Percentiles rank a stretch among this genome's conserved stretches.
Evolutionary conservation across 805 yeast species (phyloP).

Genomic region (Ogataea methanolica): DNA sequence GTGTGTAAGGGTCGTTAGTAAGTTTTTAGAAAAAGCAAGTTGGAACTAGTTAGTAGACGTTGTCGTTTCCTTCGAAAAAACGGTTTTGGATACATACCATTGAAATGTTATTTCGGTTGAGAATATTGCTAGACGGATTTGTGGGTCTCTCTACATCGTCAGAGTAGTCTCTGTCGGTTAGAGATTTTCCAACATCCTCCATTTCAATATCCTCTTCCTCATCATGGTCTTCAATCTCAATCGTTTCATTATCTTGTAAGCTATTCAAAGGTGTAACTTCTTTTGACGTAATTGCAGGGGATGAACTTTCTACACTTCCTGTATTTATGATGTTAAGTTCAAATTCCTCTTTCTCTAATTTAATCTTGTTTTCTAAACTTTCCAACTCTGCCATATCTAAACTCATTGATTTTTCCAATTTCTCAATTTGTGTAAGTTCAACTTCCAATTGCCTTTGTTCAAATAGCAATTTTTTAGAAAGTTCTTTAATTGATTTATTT

Average conservation of each 20-base stretch:
- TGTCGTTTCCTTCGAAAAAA: background rate
- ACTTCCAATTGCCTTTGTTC: slow-evolving; percentile 9
- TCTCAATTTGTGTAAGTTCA: slow-evolving; percentile 5
- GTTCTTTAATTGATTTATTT: slow-evolving; percentile 9
- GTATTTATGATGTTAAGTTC: slow-evolving; percentile 53
- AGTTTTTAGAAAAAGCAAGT: too few species aligned
- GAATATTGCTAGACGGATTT: background rate
- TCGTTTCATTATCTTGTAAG: background rate
- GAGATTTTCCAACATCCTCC: background rate
- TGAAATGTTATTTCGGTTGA: slow-evolving; percentile 1
- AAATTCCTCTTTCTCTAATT: slow-evolving; percentile 36
- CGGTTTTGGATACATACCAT: background rate
- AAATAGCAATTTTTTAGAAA: slow-evolving; percentile 5
- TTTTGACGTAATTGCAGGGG: background rate
- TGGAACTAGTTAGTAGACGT: too few species aligned
- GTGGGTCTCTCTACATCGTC: slow-evolving; percentile 4
- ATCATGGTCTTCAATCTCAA: slow-evolving; percentile 30
- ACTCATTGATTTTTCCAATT: slow-evolving; percentile 4
- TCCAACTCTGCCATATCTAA: slow-evolving; percentile 4
- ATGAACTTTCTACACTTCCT: background rate
- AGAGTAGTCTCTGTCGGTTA: slow-evolving; percentile 7
- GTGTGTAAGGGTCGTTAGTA: too few species aligned
- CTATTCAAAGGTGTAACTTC: background rate
- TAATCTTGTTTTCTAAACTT: slow-evolving; percentile 3
- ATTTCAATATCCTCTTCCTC: slow-evolving; percentile 2